These are phyloP conservation scores for Rosa chinensis DNA, from an alignment of 306 rosid species.

Conservation along the genomic window DNA sequence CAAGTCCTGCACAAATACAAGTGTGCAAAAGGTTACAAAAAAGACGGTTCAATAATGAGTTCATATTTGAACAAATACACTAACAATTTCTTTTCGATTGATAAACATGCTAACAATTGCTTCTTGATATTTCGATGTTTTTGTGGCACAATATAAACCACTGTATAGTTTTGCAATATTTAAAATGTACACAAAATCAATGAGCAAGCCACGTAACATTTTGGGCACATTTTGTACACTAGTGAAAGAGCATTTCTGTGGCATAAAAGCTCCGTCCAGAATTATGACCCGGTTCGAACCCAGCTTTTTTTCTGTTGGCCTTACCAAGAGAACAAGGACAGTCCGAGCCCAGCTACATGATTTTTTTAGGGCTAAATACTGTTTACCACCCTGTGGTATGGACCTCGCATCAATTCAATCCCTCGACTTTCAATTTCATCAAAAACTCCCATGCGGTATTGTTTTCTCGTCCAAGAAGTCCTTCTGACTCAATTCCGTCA, in stretches of 20 bases:
- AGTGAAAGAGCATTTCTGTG: not conserved
- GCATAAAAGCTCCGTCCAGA: not conserved
- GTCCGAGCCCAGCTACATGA: not conserved
- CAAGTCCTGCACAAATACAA: not conserved
- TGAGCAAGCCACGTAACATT: not conserved
- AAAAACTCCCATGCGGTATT: too few relatives aligned
- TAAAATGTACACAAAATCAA: not conserved
- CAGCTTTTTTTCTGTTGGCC: not conserved
- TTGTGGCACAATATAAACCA: constrained; percentile 9
- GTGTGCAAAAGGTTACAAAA: constrained; percentile 27
- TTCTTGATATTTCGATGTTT: not conserved
- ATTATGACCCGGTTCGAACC: not conserved
- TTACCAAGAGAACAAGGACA: not conserved
- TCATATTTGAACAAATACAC: constrained; percentile 32
- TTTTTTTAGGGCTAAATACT: too few relatives aligned
- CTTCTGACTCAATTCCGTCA: too few relatives aligned
- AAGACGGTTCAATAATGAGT: constrained; percentile 29
- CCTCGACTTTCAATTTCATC: too few relatives aligned
- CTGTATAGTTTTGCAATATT: not conserved
- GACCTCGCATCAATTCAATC: too few relatives aligned
- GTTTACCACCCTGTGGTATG: too few relatives aligned
- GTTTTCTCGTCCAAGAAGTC: too few relatives aligned
- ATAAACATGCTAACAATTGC: constrained; percentile 19
- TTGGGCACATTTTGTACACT: not conserved
- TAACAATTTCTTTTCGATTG: not conserved